Evolutionary conservation across 371 early-diverging fungal species (phyloP).

Genomic region (Rhizopus stolonifer): DNA sequence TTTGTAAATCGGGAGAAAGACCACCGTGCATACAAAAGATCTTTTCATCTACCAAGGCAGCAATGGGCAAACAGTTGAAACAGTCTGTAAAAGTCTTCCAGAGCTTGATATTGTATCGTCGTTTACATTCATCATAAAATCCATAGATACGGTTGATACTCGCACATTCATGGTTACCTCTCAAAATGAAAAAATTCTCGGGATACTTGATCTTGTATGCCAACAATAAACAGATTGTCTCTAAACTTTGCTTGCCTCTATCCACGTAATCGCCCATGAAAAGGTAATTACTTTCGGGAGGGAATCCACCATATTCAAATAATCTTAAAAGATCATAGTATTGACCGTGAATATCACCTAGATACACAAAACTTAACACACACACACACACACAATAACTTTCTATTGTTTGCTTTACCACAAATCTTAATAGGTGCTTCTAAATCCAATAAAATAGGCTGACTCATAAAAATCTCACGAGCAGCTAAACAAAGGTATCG

Average conservation of each 20-base stretch:
- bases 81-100: conserved; percentile 98
- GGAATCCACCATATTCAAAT: conserved; percentile 92
- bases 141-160: conserved; percentile 96
- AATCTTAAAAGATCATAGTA: conserved; percentile 91
- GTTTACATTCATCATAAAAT: conserved; percentile 98
- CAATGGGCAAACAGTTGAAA: conserved; percentile 97
- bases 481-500: conserved; percentile 79
- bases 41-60: conserved; percentile 94
- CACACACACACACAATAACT: too few relatives aligned
- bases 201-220: conserved; percentile 95
- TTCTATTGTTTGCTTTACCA: conserved; percentile 36
- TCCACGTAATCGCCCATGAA: conserved; percentile 97
- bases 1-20: conserved; percentile 87
- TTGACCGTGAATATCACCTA: conserved; percentile 77
- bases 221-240: conserved; percentile 70
- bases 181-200: conserved; percentile 93
- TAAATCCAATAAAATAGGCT: conserved; percentile 92
- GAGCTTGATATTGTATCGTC: conserved; percentile 89
- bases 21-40: conserved; percentile 99
- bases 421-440: conserved; percentile 95
- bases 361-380: too few relatives aligned
- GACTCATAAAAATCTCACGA: conserved; percentile 88
- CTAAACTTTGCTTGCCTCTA: conserved; percentile 88
- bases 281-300: conserved; percentile 86
- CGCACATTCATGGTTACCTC: conserved; percentile 95